These are phyloP conservation scores for Apiospora rasikravindrae DNA, from an alignment of 2,329 filamentous ascomycete species.

Conservation along the genomic window DNA sequence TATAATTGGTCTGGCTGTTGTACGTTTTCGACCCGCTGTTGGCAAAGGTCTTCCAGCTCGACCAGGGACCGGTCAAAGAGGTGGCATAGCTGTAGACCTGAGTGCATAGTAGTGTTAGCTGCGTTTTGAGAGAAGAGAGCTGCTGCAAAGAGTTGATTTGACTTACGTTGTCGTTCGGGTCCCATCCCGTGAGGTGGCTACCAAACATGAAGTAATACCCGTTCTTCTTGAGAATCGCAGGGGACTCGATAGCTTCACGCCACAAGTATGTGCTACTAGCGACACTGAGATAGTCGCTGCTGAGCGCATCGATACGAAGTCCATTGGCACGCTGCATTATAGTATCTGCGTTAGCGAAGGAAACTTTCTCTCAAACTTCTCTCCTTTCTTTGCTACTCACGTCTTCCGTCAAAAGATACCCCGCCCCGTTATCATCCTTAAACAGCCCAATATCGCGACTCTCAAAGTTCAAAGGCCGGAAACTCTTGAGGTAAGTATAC, in stretches of 20 bases:
- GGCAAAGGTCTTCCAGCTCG: slow-evolving; percentile 63
- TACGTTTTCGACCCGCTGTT: slow-evolving; percentile 62
- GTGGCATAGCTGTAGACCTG: slow-evolving; percentile 61
- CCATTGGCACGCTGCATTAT: slow-evolving; percentile 57
- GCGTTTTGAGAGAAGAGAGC: background rate
- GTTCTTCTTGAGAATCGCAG: slow-evolving; percentile 65
- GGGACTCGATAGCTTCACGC: slow-evolving; percentile 62
- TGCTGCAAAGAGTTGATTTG: background rate
- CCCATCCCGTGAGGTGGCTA: slow-evolving; percentile 61
- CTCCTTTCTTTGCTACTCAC: slow-evolving; percentile 42
- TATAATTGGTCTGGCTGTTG: slow-evolving; percentile 63
- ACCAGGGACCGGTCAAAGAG: slow-evolving; percentile 65
- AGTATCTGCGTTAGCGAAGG: background rate
- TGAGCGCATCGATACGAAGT: slow-evolving; percentile 61
- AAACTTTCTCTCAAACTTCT: background rate
- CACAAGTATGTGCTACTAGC: slow-evolving; percentile 56
- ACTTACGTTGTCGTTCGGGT: slow-evolving; percentile 65
- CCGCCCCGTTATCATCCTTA: slow-evolving; percentile 65
- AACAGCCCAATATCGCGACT: slow-evolving; percentile 66
- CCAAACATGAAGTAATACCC: slow-evolving; percentile 70
- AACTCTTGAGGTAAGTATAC: slow-evolving; percentile 50
- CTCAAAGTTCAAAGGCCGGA: slow-evolving; percentile 53
- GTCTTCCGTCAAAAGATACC: slow-evolving; percentile 67
- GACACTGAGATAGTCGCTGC: slow-evolving; percentile 61
- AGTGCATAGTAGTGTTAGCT: slow-evolving; percentile 19